Percentiles rank a stretch among this genome's conserved stretches.
Evolutionary conservation across 371 early-diverging fungal genomes (phyloP).

Genomic region (Mortierella sp.): DNA sequence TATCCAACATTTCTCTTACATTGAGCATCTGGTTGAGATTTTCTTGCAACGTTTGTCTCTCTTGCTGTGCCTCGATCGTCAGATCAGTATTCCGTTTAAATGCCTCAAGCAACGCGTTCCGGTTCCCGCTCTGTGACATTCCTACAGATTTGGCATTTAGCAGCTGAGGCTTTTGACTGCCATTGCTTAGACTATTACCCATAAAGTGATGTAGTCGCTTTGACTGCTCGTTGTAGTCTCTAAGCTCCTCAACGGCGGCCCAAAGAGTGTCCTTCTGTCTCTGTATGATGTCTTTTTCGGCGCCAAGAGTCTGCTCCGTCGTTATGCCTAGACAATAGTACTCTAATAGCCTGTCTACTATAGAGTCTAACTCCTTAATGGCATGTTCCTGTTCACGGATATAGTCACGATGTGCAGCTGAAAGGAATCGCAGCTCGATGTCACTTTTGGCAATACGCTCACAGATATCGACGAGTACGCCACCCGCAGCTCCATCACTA

Average conservation of each 20-base stretch:
- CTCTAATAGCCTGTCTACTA: constrained; percentile 25
- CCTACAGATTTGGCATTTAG: background rate
- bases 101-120: constrained; percentile 2
- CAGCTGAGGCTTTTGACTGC: background rate
- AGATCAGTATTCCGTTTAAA: constrained; percentile 2
- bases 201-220: constrained; percentile 1
- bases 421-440: constrained; percentile 34
- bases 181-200: background rate
- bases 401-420: constrained; percentile 34
- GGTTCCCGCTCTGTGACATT: background rate
- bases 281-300: constrained; percentile 21
- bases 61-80: background rate
- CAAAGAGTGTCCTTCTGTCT: constrained; percentile 26
- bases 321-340: constrained; percentile 28
- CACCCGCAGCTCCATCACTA: constrained; percentile 7
- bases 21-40: constrained; percentile 10
- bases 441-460: constrained; percentile 41
- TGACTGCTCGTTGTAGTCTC: constrained; percentile 10
- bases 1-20: constrained; percentile 10
- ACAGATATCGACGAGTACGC: constrained; percentile 46
- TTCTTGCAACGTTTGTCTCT: constrained; percentile 14
- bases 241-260: constrained; percentile 29
- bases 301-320: constrained; percentile 20
- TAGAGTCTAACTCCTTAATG: constrained; percentile 11
- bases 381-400: constrained; percentile 26